Conservation (phyloP, 2,329 filamentous ascomycete genomes). For the Colletotrichum lupini region DNA sequence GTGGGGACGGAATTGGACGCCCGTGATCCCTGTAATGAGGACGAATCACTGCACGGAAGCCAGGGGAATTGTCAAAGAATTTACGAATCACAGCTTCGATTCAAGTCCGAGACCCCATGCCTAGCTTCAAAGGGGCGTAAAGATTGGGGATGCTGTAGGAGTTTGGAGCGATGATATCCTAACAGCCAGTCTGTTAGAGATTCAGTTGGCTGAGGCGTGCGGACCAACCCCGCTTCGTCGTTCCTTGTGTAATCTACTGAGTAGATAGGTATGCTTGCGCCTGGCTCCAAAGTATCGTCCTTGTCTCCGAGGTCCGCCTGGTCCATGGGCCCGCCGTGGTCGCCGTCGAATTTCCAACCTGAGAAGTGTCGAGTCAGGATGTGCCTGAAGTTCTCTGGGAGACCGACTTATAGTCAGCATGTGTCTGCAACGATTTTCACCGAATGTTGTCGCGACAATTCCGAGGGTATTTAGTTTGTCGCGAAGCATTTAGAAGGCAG, state of each 20-base stretch:
- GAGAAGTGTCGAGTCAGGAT: not conserved
- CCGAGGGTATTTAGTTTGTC: not conserved
- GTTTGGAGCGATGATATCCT: not conserved
- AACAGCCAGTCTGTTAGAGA: conserved; percentile 10
- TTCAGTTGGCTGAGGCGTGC: conserved; percentile 8
- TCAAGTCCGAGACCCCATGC: not conserved
- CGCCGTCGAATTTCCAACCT: not conserved
- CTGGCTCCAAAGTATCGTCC: not conserved
- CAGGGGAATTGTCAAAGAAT: not conserved
- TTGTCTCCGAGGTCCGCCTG: conserved; percentile 4
- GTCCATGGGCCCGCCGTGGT: not conserved
- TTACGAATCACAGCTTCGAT: conserved; percentile 26
- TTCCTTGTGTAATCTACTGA: not conserved
- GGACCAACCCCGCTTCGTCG: conserved; percentile 1
- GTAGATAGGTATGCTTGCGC: not conserved
- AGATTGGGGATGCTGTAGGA: conserved; percentile 10
- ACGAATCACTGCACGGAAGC: not conserved
- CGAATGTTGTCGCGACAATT: not conserved
- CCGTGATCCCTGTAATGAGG: not conserved
- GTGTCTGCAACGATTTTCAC: not conserved
- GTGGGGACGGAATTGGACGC: conserved; percentile 4
- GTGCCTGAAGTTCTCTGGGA: not conserved
- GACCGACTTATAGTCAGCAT: not conserved
- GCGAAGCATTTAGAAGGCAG: not conserved
- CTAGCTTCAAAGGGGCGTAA: not conserved